A percentile compares a stretch with the other conserved stretches of the same genome.
These are phyloP conservation scores for Triticum urartu DNA, from an alignment of 176 grass and related monocot species.

Conservation along the genomic window DNA sequence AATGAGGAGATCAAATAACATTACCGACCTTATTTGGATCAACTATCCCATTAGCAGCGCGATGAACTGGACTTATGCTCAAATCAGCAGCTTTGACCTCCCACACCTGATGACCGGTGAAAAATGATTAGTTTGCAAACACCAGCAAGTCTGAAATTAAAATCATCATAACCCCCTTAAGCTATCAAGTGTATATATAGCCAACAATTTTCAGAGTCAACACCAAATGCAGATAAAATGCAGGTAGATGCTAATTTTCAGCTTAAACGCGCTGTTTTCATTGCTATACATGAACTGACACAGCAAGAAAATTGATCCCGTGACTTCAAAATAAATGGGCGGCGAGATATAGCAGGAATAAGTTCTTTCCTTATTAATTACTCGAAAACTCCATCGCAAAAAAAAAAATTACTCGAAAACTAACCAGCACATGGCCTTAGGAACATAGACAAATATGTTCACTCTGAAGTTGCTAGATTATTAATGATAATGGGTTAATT, in stretches of 20 bases:
- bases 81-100: slow-evolving; percentile 99
- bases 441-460: neutral
- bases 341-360: neutral
- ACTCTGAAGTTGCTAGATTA: neutral
- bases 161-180: neutral
- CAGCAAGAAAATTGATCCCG: neutral
- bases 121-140: slow-evolving; percentile 1
- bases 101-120: slow-evolving; percentile 63
- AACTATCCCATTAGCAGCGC: slow-evolving; percentile 87
- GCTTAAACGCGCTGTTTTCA: neutral
- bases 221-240: neutral
- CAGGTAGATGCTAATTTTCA: neutral
- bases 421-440: neutral
- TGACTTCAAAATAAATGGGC: neutral
- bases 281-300: neutral
- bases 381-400: neutral
- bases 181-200: neutral
- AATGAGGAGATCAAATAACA: neutral
- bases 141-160: neutral
- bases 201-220: neutral
- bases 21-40: slow-evolving; percentile 85
- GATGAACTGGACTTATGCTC: slow-evolving; percentile 98
- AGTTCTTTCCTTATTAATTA: neutral
- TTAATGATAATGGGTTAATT: neutral
- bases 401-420: neutral